Conservation (phyloP, 225 moss, liverwort and hornwort species). For the Rhytidiadelphus loreus region DNA sequence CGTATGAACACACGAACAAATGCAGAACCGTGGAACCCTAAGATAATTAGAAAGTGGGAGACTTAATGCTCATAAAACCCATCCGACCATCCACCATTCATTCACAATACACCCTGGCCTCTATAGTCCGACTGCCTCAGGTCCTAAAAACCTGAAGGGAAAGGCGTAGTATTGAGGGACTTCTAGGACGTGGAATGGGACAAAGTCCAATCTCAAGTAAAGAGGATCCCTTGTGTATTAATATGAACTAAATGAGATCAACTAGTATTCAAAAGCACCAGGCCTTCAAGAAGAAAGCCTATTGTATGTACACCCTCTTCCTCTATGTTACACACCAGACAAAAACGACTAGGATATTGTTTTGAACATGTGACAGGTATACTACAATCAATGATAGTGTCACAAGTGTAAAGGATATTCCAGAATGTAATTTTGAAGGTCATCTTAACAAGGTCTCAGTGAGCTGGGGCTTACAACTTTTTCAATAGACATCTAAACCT, state of each 20-base stretch:
- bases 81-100: background rate
- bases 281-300: background rate
- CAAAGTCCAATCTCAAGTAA: background rate
- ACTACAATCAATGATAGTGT: background rate
- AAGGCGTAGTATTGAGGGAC: background rate
- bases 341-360: background rate
- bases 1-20: background rate
- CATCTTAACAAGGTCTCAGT: background rate
- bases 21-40: background rate
- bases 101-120: background rate
- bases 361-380: background rate
- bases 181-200: background rate
- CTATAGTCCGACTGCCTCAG: background rate
- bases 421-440: background rate
- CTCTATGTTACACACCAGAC: background rate
- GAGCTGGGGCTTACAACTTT: background rate
- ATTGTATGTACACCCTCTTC: background rate
- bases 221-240: background rate
- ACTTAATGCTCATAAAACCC: background rate
- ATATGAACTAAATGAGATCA: background rate
- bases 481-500: background rate
- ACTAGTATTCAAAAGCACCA: background rate
- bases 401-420: background rate
- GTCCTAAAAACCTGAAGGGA: background rate
- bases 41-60: background rate